Base-by-base conservation (phyloP, 345 rosid genomes). In the Hypericum perforatum region DNA sequence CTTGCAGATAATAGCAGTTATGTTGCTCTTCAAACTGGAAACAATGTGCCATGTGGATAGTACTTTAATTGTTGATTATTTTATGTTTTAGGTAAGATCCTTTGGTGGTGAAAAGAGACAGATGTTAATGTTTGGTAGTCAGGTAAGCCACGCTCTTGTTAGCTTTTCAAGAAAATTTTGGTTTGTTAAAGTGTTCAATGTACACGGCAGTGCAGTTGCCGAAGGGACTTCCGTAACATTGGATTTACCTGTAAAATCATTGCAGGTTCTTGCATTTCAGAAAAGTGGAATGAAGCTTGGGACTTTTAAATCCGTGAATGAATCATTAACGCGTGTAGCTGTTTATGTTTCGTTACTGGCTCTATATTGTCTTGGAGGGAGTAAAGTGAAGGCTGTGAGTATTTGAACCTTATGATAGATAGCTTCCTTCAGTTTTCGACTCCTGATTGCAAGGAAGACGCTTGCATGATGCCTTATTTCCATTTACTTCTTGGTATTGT, bases 91-190 rank as follows among this genome's bases (percentile, higher is more conserved):
- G 98, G 98, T 91, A 49, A 81, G 98, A 74, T 91, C 96, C n/a
- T 91, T 91, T 72, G 76, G 98, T 46, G 98, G 98, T 57, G 98
- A 91, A 74, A 87, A 76, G 64, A 84, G 75, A 53, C 98, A 87
- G 71, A 87, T 91, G 98, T 73, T 65, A 55, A 72, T 78, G 76
- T 85, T 91, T 53, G 95, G 95, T 62, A 66, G 71, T 45, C 92
- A 79, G 87, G 98, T 82, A 70, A 78, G 65, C 43, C 57, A 32
- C 47, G 53, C 53, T n/a, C 41, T 60, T 55, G 37, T 47, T 47
- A 57, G 5, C 41, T 39, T 48, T 38, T 59, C 16, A 32, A 49
- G 45, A 58, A 15, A 39, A 0, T 45, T 7, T 5, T 40, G 11
- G 38, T 6, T 41, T 11, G 43, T 39, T 43, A 29, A 11, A 54